phyloP scores from a whole-genome alignment of 805 yeast species.

The Kluyveromyces wickerhamii region DNA sequence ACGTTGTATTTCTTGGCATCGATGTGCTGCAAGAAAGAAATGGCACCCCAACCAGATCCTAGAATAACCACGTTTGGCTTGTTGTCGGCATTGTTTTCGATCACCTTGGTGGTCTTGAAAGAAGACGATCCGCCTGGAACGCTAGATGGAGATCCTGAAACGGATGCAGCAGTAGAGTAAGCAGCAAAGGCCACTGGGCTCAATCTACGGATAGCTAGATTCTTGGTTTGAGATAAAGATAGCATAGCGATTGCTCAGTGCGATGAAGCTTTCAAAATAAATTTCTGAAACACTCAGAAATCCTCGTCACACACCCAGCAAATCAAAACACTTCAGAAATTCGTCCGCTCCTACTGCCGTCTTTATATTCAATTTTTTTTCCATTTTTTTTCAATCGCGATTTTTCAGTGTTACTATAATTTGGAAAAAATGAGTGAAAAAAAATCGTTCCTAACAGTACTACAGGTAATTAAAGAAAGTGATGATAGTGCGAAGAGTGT shows the following conservation, averaged over 20 bases:
- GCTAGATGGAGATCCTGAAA: not conserved
- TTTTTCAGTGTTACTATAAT: no score
- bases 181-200: not conserved
- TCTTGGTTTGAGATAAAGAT: not conserved
- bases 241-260: not conserved
- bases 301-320: no score
- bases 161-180: not conserved
- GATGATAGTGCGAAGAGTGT: no score
- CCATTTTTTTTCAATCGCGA: no score
- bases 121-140: constrained; percentile 27
- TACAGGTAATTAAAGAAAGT: no score
- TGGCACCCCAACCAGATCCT: constrained; percentile 95
- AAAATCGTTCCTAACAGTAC: no score
- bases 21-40: constrained; percentile 72
- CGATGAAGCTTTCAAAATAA: no score
- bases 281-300: no score
- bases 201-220: constrained; percentile 1
- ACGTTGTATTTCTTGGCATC: constrained; percentile 87
- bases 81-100: constrained; percentile 25
- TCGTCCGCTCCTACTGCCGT: no score
- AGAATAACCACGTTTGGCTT: constrained; percentile 49
- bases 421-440: no score
- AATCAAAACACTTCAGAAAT: no score
- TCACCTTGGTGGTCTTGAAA: constrained; percentile 34
- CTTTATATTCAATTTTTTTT: no score